phyloP scores from a whole-genome alignment of 768 basidiomycete species.

The Tylopilus subfusipes region DNA sequence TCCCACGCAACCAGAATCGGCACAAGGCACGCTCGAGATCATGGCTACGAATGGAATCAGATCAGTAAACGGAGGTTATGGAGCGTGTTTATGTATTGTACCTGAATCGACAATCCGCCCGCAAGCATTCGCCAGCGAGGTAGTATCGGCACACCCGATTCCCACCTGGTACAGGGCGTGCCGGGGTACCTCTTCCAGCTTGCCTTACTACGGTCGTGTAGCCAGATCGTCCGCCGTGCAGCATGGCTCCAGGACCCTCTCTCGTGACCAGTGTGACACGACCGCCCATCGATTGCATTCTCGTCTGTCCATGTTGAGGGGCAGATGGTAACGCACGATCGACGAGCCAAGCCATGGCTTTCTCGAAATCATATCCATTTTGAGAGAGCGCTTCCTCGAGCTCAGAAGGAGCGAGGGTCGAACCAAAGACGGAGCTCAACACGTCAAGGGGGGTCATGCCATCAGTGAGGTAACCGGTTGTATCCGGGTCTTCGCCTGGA shows the following conservation, averaged over 20 bases:
- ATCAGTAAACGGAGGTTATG: constrained; percentile 9
- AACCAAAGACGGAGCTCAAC: constrained; percentile 89
- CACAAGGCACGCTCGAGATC: constrained; percentile 92
- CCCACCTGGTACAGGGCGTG: constrained; percentile 44
- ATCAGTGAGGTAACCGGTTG: constrained; percentile 64
- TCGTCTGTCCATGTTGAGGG: constrained; percentile 36
- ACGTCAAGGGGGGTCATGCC: constrained; percentile 99
- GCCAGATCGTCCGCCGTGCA: constrained; percentile 43
- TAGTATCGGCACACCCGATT: constrained; percentile 91
- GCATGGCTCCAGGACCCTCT: constrained; percentile 39
- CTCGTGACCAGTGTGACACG: constrained; percentile 64
- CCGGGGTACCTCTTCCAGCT: constrained; percentile 25
- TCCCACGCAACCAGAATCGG: constrained; percentile 97
- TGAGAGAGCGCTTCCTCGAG: constrained; percentile 88
- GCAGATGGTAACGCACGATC: constrained; percentile 59
- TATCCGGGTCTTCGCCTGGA: constrained; percentile 45
- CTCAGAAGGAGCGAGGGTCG: constrained; percentile 83
- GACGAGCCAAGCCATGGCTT: constrained; percentile 91
- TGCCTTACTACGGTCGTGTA: constrained; percentile 23
- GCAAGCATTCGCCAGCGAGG: constrained; percentile 90
- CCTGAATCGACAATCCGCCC: constrained; percentile 99
- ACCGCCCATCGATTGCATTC: constrained; percentile 63
- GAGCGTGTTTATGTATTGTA: constrained; percentile 35
- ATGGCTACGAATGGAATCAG: constrained; percentile 52
- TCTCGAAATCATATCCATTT: constrained; percentile 93